Percentiles rank a stretch among this genome's conserved stretches.
Conservation (phyloP, 805 yeast genomes). For the Sugiyamaella chiloensis region DNA sequence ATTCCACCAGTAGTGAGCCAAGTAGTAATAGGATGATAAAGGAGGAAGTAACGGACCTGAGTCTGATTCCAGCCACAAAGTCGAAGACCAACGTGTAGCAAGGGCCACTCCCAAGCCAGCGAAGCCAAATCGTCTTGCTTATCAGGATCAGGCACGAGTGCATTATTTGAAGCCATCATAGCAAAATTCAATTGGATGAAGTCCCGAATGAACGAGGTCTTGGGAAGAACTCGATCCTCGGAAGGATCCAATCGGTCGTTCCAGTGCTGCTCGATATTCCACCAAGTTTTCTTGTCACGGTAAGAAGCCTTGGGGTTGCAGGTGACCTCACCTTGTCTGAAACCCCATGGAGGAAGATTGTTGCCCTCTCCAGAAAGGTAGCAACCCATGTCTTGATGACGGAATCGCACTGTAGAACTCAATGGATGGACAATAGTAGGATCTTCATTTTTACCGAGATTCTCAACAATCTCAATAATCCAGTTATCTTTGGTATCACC, state of each 20-base stretch:
- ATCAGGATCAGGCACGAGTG: slow-evolving; percentile 72
- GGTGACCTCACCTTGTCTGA: slow-evolving; percentile 93
- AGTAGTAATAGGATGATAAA: slow-evolving; percentile 62
- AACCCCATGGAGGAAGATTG: slow-evolving; percentile 93
- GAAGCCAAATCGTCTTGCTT: slow-evolving; percentile 71
- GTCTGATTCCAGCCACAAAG: slow-evolving; percentile 70
- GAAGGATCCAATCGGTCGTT: slow-evolving; percentile 47
- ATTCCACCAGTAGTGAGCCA: slow-evolving; percentile 61
- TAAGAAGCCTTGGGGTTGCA: slow-evolving; percentile 51
- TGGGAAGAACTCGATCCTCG: slow-evolving; percentile 42
- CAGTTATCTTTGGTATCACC: slow-evolving; percentile 89
- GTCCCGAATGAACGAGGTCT: slow-evolving; percentile 59
- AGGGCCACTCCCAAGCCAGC: slow-evolving; percentile 83
- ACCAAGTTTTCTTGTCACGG: slow-evolving; percentile 66
- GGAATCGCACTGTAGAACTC: slow-evolving; percentile 77
- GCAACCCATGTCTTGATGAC: slow-evolving; percentile 66
- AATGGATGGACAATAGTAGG: slow-evolving; percentile 53
- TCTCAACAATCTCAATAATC: slow-evolving; percentile 74
- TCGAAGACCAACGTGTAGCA: slow-evolving; percentile 62
- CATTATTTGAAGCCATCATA: slow-evolving; percentile 83
- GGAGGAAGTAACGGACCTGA: slow-evolving; percentile 57
- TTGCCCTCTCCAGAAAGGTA: slow-evolving; percentile 82
- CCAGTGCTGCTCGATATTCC: slow-evolving; percentile 74
- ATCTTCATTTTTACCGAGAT: slow-evolving; percentile 29
- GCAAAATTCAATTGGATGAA: slow-evolving; percentile 70